Conservation (phyloP, 2,329 filamentous ascomycete genomes). For the Penicillium sp. region DNA sequence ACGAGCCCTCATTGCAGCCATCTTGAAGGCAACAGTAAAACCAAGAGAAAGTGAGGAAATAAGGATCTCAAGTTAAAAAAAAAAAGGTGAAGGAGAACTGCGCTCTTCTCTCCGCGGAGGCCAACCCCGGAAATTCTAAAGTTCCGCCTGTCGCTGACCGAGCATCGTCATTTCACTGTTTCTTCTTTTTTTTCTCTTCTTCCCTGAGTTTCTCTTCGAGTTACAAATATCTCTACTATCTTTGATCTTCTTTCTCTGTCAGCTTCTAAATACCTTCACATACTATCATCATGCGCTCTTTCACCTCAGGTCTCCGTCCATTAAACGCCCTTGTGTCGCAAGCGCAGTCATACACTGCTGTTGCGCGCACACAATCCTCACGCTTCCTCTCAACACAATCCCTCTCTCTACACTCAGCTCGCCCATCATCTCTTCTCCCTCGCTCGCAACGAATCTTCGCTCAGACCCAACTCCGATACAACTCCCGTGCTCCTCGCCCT, state of each 20-base stretch:
- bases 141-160: constrained; percentile 12
- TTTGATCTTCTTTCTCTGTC: not conserved
- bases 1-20: constrained; percentile 55
- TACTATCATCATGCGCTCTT: constrained; percentile 18
- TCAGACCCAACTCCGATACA: constrained; percentile 26
- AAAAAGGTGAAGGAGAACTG: constrained; percentile 5
- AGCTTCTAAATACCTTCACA: not conserved
- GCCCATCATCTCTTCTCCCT: constrained; percentile 3
- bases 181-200: not conserved
- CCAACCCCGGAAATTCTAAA: constrained; percentile 13
- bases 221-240: not conserved
- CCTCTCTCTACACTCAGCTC: constrained; percentile 5
- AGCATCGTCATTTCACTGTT: constrained; percentile 9
- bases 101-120: constrained; percentile 30
- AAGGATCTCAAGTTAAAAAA: not conserved
- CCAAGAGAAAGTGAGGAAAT: not conserved
- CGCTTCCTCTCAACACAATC: constrained; percentile 24
- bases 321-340: constrained; percentile 13
- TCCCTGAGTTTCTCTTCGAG: not conserved
- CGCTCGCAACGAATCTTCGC: constrained; percentile 8
- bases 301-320: constrained; percentile 27
- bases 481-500: constrained; percentile 33
- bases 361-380: constrained; percentile 17
- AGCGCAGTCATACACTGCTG: constrained; percentile 18
- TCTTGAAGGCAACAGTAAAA: constrained; percentile 26